Conservation (phyloP, 2,329 filamentous ascomycete species). For the Dothidotthia symphoricarpi region DNA sequence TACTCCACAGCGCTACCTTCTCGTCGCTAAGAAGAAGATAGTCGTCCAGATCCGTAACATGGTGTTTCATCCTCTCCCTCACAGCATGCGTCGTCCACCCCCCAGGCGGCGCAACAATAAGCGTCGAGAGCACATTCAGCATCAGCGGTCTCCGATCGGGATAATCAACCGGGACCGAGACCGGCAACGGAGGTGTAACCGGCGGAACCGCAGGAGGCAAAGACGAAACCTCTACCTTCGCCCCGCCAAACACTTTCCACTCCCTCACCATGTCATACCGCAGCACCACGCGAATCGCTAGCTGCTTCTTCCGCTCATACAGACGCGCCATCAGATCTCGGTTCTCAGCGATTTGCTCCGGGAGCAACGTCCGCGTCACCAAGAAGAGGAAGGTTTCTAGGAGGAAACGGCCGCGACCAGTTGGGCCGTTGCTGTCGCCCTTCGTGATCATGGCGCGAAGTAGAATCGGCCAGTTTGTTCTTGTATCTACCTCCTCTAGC, state of each 20-base stretch:
- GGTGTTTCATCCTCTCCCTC: constrained; percentile 30
- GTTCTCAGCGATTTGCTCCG: constrained; percentile 28
- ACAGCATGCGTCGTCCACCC: constrained; percentile 19
- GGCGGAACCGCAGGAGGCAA: neutral
- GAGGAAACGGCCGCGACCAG: constrained; percentile 2
- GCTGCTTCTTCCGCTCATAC: constrained; percentile 21
- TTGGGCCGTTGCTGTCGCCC: neutral
- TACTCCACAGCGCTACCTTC: constrained; percentile 16
- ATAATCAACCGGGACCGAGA: neutral
- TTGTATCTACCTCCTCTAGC: constrained; percentile 1
- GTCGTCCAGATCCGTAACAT: constrained; percentile 26
- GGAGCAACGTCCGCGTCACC: constrained; percentile 24
- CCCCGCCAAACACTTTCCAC: constrained; percentile 14
- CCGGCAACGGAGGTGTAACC: neutral
- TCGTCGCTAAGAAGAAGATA: constrained; percentile 23
- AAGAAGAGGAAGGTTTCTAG: constrained; percentile 24
- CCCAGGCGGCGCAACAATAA: constrained; percentile 18
- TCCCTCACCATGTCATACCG: constrained; percentile 31
- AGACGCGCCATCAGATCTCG: constrained; percentile 15
- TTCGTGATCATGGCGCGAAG: constrained; percentile 3
- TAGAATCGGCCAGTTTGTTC: constrained; percentile 15
- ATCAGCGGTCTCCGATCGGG: constrained; percentile 8
- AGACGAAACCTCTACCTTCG: constrained; percentile 11
- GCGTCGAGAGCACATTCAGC: constrained; percentile 23
- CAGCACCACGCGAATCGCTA: constrained; percentile 18